Percentiles rank a stretch among this genome's conserved stretches.
Evolutionary conservation across 1,139 yeast species (phyloP).

Genomic region (Pichia sp.): DNA sequence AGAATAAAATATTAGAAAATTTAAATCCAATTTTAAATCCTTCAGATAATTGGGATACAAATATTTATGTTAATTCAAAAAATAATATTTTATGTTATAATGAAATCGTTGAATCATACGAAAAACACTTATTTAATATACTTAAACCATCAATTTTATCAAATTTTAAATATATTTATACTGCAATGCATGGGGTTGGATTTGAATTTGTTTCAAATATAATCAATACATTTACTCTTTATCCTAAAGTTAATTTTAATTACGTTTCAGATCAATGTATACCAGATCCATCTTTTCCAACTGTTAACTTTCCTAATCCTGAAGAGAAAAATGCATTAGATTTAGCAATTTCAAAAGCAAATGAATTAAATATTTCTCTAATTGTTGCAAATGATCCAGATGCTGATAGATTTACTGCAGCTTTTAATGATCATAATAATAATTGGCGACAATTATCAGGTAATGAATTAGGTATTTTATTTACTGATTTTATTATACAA

Average conservation of each 20-base stretch:
- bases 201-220: constrained; percentile 38
- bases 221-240: constrained; percentile 8
- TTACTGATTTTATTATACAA: constrained; percentile 57
- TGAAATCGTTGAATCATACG: constrained; percentile 31
- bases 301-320: constrained; percentile 90
- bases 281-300: constrained; percentile 83
- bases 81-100: constrained; percentile 25
- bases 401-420: constrained; percentile 86
- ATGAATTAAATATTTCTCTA: constrained; percentile 39
- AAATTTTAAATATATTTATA: constrained; percentile 57
- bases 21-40: constrained; percentile 49
- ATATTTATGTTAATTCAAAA: constrained; percentile 28
- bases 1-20: constrained; percentile 53
- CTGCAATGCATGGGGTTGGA: constrained; percentile 97
- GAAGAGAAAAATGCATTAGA: constrained; percentile 91
- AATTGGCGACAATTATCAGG: constrained; percentile 82
- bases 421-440: constrained; percentile 43
- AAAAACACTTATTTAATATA: constrained; percentile 30
- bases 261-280: constrained; percentile 52
- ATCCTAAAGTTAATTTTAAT: constrained; percentile 17
- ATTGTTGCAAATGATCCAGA: constrained; percentile 94
- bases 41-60: constrained; percentile 42
- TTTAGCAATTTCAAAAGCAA: constrained; percentile 56
- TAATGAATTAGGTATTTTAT: constrained; percentile 80
- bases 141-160: constrained; percentile 25